Base-by-base conservation (phyloP, 139 green algal species). In the Volvox africanus region DNA sequence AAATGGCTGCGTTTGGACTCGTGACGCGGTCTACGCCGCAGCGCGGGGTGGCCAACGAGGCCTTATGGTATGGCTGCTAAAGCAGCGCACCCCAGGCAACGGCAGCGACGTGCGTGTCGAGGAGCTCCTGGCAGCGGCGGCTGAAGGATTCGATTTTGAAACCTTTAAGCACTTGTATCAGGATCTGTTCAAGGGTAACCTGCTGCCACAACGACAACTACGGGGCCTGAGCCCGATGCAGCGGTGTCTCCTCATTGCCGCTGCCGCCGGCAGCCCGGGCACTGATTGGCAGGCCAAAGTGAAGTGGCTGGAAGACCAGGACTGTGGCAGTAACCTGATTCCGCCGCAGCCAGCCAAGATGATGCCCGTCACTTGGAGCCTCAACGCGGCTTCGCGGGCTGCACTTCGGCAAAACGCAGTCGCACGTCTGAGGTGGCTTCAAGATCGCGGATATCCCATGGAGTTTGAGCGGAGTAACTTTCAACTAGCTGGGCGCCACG, bases 231-330 rank as follows among this genome's bases (percentile, higher is more conserved):
- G 67, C 67, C 22, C 22, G 22, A 81, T 24, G 30, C n/a, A 81
- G n/a, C 28, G 50, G n/a, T 5, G 18, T 24, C n/a, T 26, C n/a
- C 30, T 81, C 1, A 18, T 81, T 33, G 36, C 77, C 0, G 77
- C 35, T 28, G 77, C 77, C 35, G 77, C 77, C 33, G 77, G 33
- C 77, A 83, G 77, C 77, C 77, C 77, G 19, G 61, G 35, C 21
- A 36, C 77, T 37, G 77, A 83, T 6, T 83, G 77, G 77, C 77
- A 37, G 13, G 77, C 30, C 33, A 83, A 83, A 37, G 77, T 83
- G 33, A 37, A 83, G 44, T 69, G 80, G 80, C 36, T 86, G 36
- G 44, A 71, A 55, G 44, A 13, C 0, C 80, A 83, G 77, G 44
- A 55, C 44, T 55, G 44, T 9, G 44, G 9, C 44, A 55, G 9